Evolutionary conservation across 805 yeast species (phyloP).

Genomic region (Teunomyces barrocoloradensis): DNA sequence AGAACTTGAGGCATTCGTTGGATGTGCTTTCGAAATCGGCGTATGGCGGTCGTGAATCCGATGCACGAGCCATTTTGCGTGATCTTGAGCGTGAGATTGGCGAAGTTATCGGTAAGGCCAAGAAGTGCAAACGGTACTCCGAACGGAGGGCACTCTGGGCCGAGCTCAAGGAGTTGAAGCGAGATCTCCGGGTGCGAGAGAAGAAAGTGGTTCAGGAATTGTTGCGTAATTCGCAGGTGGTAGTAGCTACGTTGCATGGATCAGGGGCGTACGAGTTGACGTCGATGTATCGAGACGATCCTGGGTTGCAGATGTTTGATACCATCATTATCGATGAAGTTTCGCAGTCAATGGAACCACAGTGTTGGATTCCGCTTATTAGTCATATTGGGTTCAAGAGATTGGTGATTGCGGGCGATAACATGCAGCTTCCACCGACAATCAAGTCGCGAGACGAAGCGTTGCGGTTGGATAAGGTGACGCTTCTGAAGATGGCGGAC

Average conservation of each 20-base stretch:
- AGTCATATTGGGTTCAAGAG: conserved; percentile 56
- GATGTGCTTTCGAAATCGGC: conserved; percentile 64
- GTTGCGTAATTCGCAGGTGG: conserved; percentile 58
- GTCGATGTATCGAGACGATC: conserved; percentile 43
- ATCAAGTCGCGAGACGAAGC: conserved; percentile 51
- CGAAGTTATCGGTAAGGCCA: conserved; percentile 50
- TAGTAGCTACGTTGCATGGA: conserved; percentile 85
- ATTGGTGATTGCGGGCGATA: conserved; percentile 87
- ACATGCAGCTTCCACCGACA: conserved; percentile 89
- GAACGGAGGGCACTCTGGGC: conserved; percentile 68
- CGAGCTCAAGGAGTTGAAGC: conserved; percentile 65
- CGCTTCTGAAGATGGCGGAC: conserved; percentile 28
- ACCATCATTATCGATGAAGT: conserved; percentile 92
- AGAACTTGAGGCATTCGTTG: conserved; percentile 66
- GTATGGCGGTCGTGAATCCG: conserved; percentile 43
- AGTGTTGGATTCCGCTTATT: conserved; percentile 91
- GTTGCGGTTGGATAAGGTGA: not conserved
- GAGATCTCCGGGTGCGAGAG: conserved; percentile 69
- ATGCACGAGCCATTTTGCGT: conserved; percentile 45
- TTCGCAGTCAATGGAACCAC: conserved; percentile 90
- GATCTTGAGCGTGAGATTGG: conserved; percentile 75
- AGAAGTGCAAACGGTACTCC: conserved; percentile 58
- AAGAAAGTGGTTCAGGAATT: conserved; percentile 58
- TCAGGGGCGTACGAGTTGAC: conserved; percentile 71
- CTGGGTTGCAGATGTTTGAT: conserved; percentile 51